Evolutionary conservation across 2,329 filamentous ascomycete genomes (phyloP).

Genomic region (Tricladium varicosporioides): DNA sequence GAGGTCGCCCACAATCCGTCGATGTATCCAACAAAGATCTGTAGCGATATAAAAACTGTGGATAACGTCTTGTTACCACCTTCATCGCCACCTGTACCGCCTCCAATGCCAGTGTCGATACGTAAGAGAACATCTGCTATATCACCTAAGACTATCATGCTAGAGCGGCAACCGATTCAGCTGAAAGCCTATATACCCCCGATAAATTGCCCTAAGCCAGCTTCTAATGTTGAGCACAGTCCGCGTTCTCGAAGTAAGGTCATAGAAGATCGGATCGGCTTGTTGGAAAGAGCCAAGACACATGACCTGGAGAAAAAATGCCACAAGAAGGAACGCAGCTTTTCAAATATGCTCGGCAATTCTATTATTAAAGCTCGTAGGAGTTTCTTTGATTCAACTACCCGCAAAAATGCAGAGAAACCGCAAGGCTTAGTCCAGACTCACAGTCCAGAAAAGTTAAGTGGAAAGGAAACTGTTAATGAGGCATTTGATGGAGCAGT

Average conservation of each 20-base stretch:
- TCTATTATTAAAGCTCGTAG: slow-evolving; percentile 12
- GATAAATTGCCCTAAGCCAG: neutral
- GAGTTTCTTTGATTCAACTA: slow-evolving; percentile 19
- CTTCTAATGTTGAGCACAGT: neutral
- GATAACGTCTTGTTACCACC: neutral
- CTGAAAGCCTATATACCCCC: neutral
- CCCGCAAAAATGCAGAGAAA: slow-evolving; percentile 5
- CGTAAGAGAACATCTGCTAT: slow-evolving; percentile 1
- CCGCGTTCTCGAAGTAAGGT: slow-evolving; percentile 14
- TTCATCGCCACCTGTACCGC: neutral
- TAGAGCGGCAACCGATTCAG: neutral
- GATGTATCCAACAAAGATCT: no score
- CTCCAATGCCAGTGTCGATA: neutral
- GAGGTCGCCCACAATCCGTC: neutral
- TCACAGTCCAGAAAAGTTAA: no score
- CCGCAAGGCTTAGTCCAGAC: neutral
- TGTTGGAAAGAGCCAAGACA: slow-evolving; percentile 21
- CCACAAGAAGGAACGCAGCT: slow-evolving; percentile 9
- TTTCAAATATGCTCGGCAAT: slow-evolving; percentile 15
- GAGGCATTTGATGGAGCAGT: slow-evolving; percentile 9
- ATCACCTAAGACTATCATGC: slow-evolving; percentile 2
- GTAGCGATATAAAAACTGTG: no score
- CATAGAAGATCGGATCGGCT: slow-evolving; percentile 27
- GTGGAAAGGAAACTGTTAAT: neutral
- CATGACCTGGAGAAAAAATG: neutral